Evolutionary conservation across 2,329 filamentous ascomycete species (phyloP).

Genomic region (Xylaria sp.): DNA sequence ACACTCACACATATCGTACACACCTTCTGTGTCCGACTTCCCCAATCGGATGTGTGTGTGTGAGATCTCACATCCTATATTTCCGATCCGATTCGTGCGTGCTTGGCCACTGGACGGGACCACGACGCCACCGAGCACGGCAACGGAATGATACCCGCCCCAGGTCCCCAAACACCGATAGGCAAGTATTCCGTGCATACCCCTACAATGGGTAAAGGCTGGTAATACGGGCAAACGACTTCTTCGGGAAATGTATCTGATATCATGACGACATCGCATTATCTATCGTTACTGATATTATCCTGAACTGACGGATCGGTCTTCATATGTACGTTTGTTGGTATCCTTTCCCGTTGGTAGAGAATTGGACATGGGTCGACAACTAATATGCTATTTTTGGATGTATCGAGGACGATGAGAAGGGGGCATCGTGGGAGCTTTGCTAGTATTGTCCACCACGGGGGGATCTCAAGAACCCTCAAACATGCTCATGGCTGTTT

Average conservation of each 20-base stretch:
- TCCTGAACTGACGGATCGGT: too few relatives aligned
- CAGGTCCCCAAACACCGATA: slow-evolving; percentile 15
- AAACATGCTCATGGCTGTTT: slow-evolving; percentile 2
- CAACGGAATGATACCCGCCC: slow-evolving; percentile 27
- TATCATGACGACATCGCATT: slow-evolving; percentile 15
- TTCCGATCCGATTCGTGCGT: slow-evolving; percentile 25
- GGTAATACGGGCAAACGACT: slow-evolving; percentile 24
- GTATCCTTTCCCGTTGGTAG: neutral
- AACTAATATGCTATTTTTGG: too few relatives aligned
- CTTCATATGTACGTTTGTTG: neutral
- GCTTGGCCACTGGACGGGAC: slow-evolving; percentile 19
- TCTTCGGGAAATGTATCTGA: neutral
- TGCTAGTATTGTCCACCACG: neutral
- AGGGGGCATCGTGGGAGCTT: too few relatives aligned
- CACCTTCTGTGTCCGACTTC: neutral
- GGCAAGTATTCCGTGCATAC: slow-evolving; percentile 2
- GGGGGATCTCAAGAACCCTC: neutral
- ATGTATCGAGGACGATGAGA: too few relatives aligned
- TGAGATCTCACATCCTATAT: slow-evolving; percentile 26
- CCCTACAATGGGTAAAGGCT: neutral
- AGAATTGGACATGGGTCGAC: neutral
- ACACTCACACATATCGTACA: neutral
- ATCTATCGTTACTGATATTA: neutral
- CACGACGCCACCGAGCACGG: slow-evolving; percentile 24
- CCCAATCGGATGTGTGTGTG: slow-evolving; percentile 21